Percentiles rank a stretch among this genome's conserved stretches.
phyloP scores from a whole-genome alignment of 495 filamentous ascomycete genomes.

The Apiosordaria backusii region DNA sequence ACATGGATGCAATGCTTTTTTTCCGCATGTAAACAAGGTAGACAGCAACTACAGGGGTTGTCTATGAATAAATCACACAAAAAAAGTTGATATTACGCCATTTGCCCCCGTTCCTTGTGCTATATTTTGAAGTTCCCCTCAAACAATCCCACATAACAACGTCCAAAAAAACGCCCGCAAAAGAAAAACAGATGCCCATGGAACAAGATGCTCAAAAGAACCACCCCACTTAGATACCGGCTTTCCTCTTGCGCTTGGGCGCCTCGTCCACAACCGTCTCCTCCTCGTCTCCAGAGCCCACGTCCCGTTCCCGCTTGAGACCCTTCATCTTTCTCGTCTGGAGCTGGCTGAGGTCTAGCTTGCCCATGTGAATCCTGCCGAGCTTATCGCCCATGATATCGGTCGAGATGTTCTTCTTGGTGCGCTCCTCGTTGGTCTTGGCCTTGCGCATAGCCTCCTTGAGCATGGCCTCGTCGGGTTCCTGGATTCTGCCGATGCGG shows the following conservation, averaged over 20 bases:
- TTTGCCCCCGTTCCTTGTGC: background rate
- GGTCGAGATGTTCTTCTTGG: constrained; percentile 93
- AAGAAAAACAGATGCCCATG: background rate
- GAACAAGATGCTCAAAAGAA: constrained; percentile 3
- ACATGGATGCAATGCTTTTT: background rate
- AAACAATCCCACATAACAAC: background rate
- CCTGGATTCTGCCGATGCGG: constrained; percentile 72
- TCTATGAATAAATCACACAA: constrained; percentile 13
- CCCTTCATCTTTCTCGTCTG: constrained; percentile 99
- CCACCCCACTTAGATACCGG: background rate
- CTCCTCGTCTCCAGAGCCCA: constrained; percentile 26
- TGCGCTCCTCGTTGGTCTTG: constrained; percentile 66
- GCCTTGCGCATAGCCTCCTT: constrained; percentile 90
- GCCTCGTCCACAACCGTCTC: constrained; percentile 15
- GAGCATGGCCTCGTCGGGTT: constrained; percentile 69
- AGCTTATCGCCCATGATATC: constrained; percentile 94
- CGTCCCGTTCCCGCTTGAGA: constrained; percentile 71
- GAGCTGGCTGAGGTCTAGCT: constrained; percentile 80
- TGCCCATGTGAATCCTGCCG: constrained; percentile 85
- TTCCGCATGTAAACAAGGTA: background rate
- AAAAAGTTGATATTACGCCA: constrained; percentile 2
- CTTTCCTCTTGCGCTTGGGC: constrained; percentile 25
- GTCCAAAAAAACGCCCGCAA: background rate
- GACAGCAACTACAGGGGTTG: background rate
- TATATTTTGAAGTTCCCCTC: background rate